Evolutionary conservation across 176 grass and related monocot species (phyloP), one percentile per base, ranked within the genome.

Genomic region (bread wheat (Triticum aestivum)): DNA sequence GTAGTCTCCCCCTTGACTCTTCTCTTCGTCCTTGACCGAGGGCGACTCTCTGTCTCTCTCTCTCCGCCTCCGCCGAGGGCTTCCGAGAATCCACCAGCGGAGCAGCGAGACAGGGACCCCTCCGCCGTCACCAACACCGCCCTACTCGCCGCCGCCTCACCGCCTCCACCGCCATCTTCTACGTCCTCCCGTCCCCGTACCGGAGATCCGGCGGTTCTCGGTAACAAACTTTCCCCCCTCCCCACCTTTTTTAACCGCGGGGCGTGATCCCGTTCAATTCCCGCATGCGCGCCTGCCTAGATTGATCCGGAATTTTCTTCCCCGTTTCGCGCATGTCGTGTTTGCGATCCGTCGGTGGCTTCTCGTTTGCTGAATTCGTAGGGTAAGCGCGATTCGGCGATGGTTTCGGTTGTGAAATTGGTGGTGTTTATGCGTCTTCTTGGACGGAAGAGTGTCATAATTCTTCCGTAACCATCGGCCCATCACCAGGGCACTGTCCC

Each of bases 31-130:
- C 33, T 34, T 78, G 83, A 68, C 73, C 73, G 15, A 85, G 73
- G 73, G n/a, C 73, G 83, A 85, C 83, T 62, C 38, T 44, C 61
- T 85, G 13, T 66, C 38, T 24, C 23, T 11, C 69, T 78, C 78
- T 44, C 70, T 66, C n/a, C 51, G 68, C 69, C 34, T 52, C 74
- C 73, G 62, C 83, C 39, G 39, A n/a, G 59, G 39, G 24, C 71
- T 65, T 20, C 11, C 39, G 18, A 75, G 70, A 33, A 54, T 24
- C 80, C 45, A 21, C 51, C 68, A 32, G 27, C 73, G 70, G 41
- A 15, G 69, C 23, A 14, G 14, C 54, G 73, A 26, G 42, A 73
- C 21, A 12, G 68, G 41, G 39, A 11, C 37, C 68, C 10, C 35
- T 18, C 5, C 56, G 20, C 77, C 77, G 5, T 51, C 29, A 14